Conservation (phyloP, 2,329 filamentous ascomycete species). For the Fusarium pseudograminearum region DNA sequence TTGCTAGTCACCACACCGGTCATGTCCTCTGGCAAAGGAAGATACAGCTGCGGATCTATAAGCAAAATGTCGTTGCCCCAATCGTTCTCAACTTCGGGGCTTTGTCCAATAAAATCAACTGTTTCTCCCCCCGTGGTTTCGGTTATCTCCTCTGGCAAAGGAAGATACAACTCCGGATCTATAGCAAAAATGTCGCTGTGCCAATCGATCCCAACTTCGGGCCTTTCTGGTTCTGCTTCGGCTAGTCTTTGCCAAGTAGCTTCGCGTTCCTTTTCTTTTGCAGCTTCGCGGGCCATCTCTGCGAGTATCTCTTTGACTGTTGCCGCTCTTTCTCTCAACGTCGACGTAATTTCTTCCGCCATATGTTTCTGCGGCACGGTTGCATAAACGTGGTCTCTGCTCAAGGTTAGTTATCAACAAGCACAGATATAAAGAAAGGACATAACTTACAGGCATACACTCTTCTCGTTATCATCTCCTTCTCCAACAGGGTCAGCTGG, state of each 20-base stretch:
- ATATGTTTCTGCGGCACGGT: neutral
- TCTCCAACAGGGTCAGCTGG: neutral
- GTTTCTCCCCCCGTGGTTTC: neutral
- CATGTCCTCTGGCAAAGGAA: neutral
- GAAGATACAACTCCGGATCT: too few relatives aligned
- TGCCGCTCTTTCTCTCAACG: neutral
- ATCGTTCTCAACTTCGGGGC: neutral
- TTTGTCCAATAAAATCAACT: too few relatives aligned
- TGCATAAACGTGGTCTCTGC: neutral
- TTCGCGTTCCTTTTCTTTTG: neutral
- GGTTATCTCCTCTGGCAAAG: neutral
- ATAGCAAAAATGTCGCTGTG: too few relatives aligned
- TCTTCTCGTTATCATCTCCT: neutral
- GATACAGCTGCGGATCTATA: neutral
- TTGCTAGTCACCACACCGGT: neutral
- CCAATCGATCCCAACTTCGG: too few relatives aligned
- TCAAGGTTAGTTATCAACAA: neutral
- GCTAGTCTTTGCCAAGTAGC: neutral
- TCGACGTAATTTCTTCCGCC: neutral
- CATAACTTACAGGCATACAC: neutral
- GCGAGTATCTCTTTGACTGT: neutral
- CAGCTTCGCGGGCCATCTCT: neutral
- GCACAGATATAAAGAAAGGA: neutral
- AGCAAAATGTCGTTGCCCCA: neutral
- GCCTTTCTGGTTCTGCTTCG: neutral